Conservation (phyloP, 2,329 filamentous ascomycete species). For the Pseudogymnoascus sp. region DNA sequence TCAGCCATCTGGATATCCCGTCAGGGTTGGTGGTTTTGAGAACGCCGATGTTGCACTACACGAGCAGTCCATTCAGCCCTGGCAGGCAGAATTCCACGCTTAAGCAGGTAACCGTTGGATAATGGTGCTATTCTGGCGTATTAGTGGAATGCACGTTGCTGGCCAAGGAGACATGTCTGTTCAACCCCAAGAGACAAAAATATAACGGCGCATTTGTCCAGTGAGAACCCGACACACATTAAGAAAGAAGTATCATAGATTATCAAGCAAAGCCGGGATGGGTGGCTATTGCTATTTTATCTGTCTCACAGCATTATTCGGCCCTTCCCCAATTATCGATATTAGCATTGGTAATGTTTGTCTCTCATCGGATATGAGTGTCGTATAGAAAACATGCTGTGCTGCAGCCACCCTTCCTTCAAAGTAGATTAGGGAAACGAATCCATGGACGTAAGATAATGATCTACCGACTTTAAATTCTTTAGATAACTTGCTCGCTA, state of each 20-base stretch:
- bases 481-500: conserved; percentile 3
- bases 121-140: not conserved
- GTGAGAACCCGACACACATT: not conserved
- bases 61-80: not conserved
- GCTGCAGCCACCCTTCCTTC: not conserved
- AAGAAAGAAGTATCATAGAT: not conserved
- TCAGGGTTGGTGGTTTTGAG: not conserved
- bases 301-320: not conserved
- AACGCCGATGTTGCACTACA: not conserved
- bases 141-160: conserved; percentile 1
- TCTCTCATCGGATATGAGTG: not conserved
- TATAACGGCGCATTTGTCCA: not conserved
- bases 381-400: not conserved
- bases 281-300: not conserved
- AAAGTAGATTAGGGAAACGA: not conserved
- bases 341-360: conserved; percentile 3
- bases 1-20: not conserved
- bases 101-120: not conserved
- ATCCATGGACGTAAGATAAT: not conserved
- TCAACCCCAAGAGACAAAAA: not conserved
- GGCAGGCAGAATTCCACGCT: not conserved
- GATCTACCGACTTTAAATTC: conserved; percentile 6
- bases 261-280: not conserved
- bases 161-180: not conserved
- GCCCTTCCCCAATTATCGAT: not conserved